Conservation (phyloP, 495 filamentous ascomycete genomes). For the Bombardia bombarda region DNA sequence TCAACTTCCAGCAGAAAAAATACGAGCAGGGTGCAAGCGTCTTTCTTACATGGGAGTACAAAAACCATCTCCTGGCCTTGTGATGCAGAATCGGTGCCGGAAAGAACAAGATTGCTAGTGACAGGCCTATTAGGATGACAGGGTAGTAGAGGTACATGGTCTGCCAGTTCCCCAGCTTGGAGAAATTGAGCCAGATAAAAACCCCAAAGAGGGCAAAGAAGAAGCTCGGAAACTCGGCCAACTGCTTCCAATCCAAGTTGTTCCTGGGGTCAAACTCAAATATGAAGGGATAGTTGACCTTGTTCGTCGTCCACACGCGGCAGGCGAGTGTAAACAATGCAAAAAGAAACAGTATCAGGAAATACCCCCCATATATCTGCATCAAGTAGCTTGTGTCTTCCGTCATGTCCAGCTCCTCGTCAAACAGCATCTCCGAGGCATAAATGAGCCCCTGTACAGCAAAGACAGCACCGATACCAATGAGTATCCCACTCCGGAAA, state of each 20-base stretch:
- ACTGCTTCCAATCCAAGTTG: slow-evolving; percentile 79
- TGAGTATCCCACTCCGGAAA: slow-evolving; percentile 72
- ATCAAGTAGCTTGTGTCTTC: slow-evolving; percentile 65
- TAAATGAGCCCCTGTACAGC: slow-evolving; percentile 66
- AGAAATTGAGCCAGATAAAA: slow-evolving; percentile 84
- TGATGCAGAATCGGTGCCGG: slow-evolving; percentile 69
- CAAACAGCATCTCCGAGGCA: slow-evolving; percentile 47
- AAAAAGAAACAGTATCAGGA: slow-evolving; percentile 66
- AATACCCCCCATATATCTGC: slow-evolving; percentile 81
- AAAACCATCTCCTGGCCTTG: slow-evolving; percentile 70
- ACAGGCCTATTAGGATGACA: slow-evolving; percentile 65
- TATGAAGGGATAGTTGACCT: slow-evolving; percentile 93
- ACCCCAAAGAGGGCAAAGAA: slow-evolving; percentile 71
- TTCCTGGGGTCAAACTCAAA: slow-evolving; percentile 90
- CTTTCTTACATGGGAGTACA: slow-evolving; percentile 66
- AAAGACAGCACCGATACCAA: slow-evolving; percentile 68
- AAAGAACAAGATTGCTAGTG: slow-evolving; percentile 60
- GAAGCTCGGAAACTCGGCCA: slow-evolving; percentile 74
- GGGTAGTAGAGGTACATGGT: slow-evolving; percentile 81
- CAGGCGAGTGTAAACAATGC: slow-evolving; percentile 72
- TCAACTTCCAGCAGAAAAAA: too few species aligned
- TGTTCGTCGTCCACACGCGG: slow-evolving; percentile 68
- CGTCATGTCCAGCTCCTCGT: slow-evolving; percentile 35
- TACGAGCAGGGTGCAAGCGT: neutral
- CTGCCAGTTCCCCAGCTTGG: slow-evolving; percentile 47